These are phyloP conservation scores for Coix lacrymajobi DNA, from an alignment of 176 grass and related monocot genomes.

Conservation along the genomic window DNA sequence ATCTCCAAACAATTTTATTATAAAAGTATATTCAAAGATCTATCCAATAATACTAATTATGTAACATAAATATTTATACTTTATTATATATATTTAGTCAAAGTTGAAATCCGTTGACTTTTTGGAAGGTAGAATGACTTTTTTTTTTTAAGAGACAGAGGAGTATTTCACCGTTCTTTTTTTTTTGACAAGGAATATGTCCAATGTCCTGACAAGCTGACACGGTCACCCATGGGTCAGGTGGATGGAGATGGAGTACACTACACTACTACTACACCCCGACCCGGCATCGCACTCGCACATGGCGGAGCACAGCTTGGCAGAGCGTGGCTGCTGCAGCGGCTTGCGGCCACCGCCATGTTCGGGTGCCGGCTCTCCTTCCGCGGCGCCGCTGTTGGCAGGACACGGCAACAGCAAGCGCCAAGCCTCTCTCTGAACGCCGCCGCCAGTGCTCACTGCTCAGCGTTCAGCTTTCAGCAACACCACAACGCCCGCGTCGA, in stretches of 20 bases:
- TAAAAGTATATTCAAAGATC: too few relatives aligned
- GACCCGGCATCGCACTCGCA: constrained; percentile 26
- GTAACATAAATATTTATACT: too few relatives aligned
- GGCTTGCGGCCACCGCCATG: neutral
- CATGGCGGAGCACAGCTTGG: constrained; percentile 5
- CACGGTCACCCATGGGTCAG: neutral
- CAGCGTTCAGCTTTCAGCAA: neutral
- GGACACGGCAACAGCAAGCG: neutral
- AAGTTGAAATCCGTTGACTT: too few relatives aligned
- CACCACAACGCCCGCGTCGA: neutral
- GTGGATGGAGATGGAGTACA: constrained; percentile 18
- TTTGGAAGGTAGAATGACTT: too few relatives aligned
- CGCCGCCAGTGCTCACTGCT: neutral
- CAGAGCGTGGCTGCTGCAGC: neutral
- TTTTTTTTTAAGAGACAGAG: too few relatives aligned
- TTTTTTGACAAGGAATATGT: constrained; percentile 21
- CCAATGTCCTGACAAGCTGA: constrained; percentile 13
- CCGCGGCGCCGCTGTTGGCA: neutral
- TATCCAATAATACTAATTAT: too few relatives aligned
- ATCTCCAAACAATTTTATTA: too few relatives aligned
- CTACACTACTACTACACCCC: neutral
- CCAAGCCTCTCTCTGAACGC: neutral
- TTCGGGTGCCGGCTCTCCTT: neutral
- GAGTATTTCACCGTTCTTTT: neutral
- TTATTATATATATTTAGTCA: too few relatives aligned